Evolutionary conservation across 1,284 basidiomycete genomes (phyloP).

Genomic region (Kalmanozyma brasiliensis): DNA sequence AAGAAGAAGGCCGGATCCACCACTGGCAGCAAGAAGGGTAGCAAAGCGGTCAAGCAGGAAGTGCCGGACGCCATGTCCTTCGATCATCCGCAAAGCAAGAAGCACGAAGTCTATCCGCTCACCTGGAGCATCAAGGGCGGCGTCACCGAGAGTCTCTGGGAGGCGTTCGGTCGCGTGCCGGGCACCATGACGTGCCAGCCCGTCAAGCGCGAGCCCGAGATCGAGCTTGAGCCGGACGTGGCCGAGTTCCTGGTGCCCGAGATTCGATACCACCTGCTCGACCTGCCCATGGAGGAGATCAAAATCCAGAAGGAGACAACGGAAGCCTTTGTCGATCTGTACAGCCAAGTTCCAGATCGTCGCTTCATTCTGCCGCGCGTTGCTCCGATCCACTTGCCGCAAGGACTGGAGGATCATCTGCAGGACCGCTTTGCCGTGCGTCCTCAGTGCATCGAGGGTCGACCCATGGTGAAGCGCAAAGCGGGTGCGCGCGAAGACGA

Average conservation of each 20-base stretch:
- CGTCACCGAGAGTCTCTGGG: constrained; percentile 61
- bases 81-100: constrained; percentile 30
- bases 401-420: constrained; percentile 60
- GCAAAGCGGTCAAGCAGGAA: constrained; percentile 32
- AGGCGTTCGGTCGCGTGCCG: constrained; percentile 57
- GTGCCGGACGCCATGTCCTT: constrained; percentile 4
- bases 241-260: constrained; percentile 53
- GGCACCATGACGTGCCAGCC: constrained; percentile 56
- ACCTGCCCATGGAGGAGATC: constrained; percentile 50
- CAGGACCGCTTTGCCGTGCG: constrained; percentile 60
- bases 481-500: constrained; percentile 47
- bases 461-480: constrained; percentile 61
- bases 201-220: constrained; percentile 48
- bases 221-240: constrained; percentile 51
- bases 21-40: constrained; percentile 25
- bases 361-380: constrained; percentile 34
- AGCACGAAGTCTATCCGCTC: constrained; percentile 56
- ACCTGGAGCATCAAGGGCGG: constrained; percentile 51
- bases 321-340: constrained; percentile 46
- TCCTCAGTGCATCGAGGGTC: constrained; percentile 44
- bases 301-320: constrained; percentile 51
- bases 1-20: constrained; percentile 25
- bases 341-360: constrained; percentile 42
- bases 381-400: constrained; percentile 30
- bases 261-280: constrained; percentile 48